Conservation (phyloP, 345 rosid genomes). For the Euphorbia tirucalli region DNA sequence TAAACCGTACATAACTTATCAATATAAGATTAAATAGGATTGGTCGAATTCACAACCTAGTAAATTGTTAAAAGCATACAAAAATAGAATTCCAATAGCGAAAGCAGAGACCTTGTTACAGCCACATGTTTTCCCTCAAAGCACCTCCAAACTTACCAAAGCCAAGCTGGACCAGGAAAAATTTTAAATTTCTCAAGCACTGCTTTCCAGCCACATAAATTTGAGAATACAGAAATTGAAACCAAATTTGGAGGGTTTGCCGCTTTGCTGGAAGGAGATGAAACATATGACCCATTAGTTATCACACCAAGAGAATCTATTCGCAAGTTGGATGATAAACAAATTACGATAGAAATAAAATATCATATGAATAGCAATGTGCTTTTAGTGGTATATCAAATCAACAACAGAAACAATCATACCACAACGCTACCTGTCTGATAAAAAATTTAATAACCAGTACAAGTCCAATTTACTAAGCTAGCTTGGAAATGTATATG, state of each 20-base stretch:
- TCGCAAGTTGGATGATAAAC: neutral
- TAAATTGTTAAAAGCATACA: constrained; percentile 17
- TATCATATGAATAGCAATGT: neutral
- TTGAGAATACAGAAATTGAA: constrained; percentile 3
- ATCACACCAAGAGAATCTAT: constrained; percentile 7
- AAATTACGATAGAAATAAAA: neutral
- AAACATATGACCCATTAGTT: constrained; percentile 26
- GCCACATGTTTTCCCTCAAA: constrained; percentile 39
- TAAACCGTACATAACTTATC: constrained; percentile 1
- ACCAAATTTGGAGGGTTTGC: constrained; percentile 7
- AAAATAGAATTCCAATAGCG: constrained; percentile 31
- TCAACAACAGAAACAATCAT: neutral
- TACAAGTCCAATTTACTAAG: neutral
- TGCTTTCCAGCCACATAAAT: constrained; percentile 45
- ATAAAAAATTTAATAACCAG: neutral
- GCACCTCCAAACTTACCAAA: constrained; percentile 32
- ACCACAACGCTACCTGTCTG: neutral
- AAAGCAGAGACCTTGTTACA: constrained; percentile 15
- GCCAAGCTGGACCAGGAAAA: constrained; percentile 34
- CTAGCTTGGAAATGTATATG: neutral
- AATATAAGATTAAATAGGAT: neutral
- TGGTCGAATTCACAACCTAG: constrained; percentile 2
- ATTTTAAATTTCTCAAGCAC: constrained; percentile 11
- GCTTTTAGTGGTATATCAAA: neutral
- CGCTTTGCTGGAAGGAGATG: constrained; percentile 1